phyloP scores from a whole-genome alignment of 768 basidiomycete species.

The Artomyces pyxidatus region DNA sequence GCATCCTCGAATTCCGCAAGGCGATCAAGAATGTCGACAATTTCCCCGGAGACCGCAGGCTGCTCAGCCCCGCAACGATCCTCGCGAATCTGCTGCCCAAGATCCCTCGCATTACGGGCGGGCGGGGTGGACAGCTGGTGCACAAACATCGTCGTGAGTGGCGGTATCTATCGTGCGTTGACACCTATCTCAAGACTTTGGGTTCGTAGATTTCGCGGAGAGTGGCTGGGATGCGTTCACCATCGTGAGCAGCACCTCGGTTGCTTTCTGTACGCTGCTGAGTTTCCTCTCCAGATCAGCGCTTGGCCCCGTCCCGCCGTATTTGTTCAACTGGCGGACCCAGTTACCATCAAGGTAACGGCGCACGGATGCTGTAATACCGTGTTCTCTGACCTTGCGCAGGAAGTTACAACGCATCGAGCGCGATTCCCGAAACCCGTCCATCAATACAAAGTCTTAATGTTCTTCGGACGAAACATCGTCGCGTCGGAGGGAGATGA shows the following conservation, averaged over 20 bases:
- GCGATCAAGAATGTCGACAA: not conserved
- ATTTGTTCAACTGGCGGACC: constrained; percentile 5
- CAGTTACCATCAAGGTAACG: constrained; percentile 7
- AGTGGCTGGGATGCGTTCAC: constrained; percentile 3
- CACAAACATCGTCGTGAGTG: not conserved
- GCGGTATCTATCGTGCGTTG: not conserved
- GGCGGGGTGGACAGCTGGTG: not conserved
- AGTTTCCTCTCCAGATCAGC: not conserved
- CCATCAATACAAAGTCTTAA: constrained; percentile 34
- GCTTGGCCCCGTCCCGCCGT: not conserved
- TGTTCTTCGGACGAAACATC: constrained; percentile 52
- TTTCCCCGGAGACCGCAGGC: not conserved
- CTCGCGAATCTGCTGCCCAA: not conserved
- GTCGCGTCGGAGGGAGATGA: constrained; percentile 56
- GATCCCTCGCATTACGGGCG: not conserved
- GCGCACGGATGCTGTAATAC: not conserved
- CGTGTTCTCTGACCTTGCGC: not conserved
- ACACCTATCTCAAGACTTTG: not conserved
- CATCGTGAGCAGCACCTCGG: not conserved
- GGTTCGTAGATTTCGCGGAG: not conserved
- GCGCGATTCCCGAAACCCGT: constrained; percentile 51
- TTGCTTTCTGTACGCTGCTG: not conserved
- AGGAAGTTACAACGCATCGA: constrained; percentile 44
- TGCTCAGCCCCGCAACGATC: not conserved
- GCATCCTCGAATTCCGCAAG: not conserved